Evolutionary conservation across 345 rosid species (phyloP).

Genomic region (Citrus trifoliata): DNA sequence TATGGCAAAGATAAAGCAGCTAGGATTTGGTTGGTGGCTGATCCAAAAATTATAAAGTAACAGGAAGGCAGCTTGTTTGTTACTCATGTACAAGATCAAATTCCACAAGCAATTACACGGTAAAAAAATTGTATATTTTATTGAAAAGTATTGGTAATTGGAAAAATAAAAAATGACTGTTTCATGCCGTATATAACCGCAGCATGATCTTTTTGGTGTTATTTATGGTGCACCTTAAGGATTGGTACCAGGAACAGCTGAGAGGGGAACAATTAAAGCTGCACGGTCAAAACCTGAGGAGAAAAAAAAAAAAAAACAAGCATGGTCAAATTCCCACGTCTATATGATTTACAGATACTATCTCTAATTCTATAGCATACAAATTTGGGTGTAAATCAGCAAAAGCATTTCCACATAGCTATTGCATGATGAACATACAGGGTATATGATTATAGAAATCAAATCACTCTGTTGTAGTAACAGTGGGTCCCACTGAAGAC

Average conservation of each 20-base stretch:
- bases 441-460: not conserved
- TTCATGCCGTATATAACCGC: not conserved
- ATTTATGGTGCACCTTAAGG: slow-evolving; percentile 7
- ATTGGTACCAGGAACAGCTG: not conserved
- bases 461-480: not conserved
- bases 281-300: slow-evolving; percentile 4
- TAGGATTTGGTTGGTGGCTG: not conserved
- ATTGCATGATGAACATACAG: not conserved
- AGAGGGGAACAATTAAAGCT: not conserved
- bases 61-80: not conserved
- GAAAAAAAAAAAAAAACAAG: not conserved
- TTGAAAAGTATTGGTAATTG: not conserved
- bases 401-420: not conserved
- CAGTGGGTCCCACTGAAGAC: not conserved
- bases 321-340: not conserved
- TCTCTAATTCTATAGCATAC: not conserved
- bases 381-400: not conserved
- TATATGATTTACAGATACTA: not conserved
- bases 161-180: slow-evolving; percentile 1
- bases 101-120: not conserved
- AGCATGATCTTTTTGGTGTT: slow-evolving; percentile 2
- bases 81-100: not conserved
- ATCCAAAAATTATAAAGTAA: not conserved
- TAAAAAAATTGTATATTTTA: not conserved
- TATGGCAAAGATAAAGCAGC: not conserved